Evolutionary conservation across 1,284 basidiomycete genomes (phyloP), one percentile per base, ranked within the genome.

Genomic region (Exsudoporus floridanus): DNA sequence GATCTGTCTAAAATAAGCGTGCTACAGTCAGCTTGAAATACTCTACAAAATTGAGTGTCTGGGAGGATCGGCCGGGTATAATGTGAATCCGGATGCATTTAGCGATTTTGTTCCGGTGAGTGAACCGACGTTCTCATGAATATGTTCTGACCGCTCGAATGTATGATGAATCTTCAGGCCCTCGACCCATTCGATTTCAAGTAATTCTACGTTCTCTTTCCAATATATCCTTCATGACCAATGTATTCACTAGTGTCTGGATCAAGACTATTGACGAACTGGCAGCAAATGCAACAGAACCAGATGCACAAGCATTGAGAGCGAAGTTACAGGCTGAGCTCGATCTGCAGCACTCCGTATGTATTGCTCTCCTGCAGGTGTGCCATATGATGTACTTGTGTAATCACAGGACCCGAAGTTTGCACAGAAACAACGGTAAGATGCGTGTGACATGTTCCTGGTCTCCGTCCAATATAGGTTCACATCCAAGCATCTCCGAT

Each of bases 351-450:
- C 6, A 18, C 7, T 54, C 27, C 10, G 40, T 54, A 54, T 16
- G 49, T 46, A 13, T 16, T 14, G 9, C n/a, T 21, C 5, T 27
- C 12, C 19, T 18, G 5, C 4, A 33, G 6, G 7, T 23, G 13
- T 25, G 7, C 9, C 14, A 5, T 34, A 5, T n/a, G 25, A 42
- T 42, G 28, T 54, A 10, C 16, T 2, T 18, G 19, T 21, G n/a
- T n/a, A 10, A 19, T 16, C n/a, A 33, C 25, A 51, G 50, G 13
- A 51, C 31, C 37, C 30, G 16, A 18, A 14, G 16, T 5, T 28
- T 3, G 50, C 50, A 14, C 50, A 18, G 10, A 46, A 19, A 21
- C 50, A 25, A 34, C 39, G 50, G 52, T 52, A 25, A 54, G 51
- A 19, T 23, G 5, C 8, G 23, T 21, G 14, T 2, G 16, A 23